A percentile compares a stretch with the other conserved stretches of the same genome.
phyloP scores from a whole-genome alignment of 2,329 filamentous ascomycete genomes.

The Capronia americana region DNA sequence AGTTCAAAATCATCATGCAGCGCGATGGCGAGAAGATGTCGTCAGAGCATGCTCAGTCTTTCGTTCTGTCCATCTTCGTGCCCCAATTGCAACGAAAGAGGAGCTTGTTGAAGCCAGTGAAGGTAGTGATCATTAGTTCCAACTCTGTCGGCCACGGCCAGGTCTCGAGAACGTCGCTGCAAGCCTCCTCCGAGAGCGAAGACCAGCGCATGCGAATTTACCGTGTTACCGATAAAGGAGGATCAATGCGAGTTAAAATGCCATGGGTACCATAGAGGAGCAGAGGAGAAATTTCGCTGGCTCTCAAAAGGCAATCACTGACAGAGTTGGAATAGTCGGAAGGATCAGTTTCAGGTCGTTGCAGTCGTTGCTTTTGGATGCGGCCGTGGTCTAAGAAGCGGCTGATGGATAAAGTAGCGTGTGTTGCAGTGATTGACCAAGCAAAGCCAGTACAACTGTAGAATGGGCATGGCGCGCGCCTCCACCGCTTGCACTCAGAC shows the following conservation, averaged over 20 bases:
- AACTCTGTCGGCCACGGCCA: not conserved
- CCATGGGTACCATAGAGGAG: no score
- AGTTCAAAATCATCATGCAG: not conserved
- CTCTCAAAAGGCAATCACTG: no score
- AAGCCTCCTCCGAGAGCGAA: not conserved
- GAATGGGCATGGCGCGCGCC: slow-evolving; percentile 43
- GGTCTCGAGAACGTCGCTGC: not conserved
- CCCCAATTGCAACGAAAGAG: not conserved
- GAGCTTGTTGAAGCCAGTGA: not conserved
- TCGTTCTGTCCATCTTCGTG: not conserved
- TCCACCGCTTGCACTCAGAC: slow-evolving; percentile 46
- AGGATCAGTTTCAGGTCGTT: no score
- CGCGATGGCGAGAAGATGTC: not conserved
- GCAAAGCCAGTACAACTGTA: slow-evolving; percentile 39
- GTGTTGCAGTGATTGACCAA: no score
- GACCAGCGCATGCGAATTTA: not conserved
- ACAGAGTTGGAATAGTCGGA: no score
- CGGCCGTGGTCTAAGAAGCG: no score
- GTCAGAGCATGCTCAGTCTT: not conserved
- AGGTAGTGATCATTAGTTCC: not conserved
- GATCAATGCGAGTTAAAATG: no score
- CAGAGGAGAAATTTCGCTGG: no score
- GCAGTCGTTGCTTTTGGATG: no score
- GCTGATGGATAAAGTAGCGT: no score
- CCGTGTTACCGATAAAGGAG: not conserved